Evolutionary conservation across 2,329 filamentous ascomycete genomes (phyloP).

Genomic region (Fusarium sp.): DNA sequence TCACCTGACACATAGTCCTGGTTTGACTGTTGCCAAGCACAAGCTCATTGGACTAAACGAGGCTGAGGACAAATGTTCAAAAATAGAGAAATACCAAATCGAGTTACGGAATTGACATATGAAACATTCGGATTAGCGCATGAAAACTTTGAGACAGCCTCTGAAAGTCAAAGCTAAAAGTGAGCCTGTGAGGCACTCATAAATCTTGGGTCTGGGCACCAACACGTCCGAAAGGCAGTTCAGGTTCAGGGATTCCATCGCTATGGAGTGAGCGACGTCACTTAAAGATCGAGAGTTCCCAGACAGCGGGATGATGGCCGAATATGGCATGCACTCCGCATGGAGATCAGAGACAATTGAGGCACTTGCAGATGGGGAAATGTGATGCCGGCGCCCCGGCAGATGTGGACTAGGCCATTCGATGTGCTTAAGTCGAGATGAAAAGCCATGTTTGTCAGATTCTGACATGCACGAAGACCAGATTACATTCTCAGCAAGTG

Average conservation of each 20-base stretch:
- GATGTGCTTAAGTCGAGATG: slow-evolving; percentile 36
- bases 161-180: slow-evolving; percentile 31
- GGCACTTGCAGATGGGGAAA: slow-evolving; percentile 45
- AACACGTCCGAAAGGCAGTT: slow-evolving; percentile 16
- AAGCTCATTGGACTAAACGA: slow-evolving; percentile 3
- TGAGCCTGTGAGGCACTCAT: slow-evolving; percentile 11
- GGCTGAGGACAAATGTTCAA: slow-evolving; percentile 7
- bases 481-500: slow-evolving; percentile 22
- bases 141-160: slow-evolving; percentile 25
- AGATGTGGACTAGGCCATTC: slow-evolving; percentile 38
- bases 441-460: slow-evolving; percentile 39
- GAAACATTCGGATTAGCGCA: slow-evolving; percentile 23
- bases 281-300: slow-evolving; percentile 26
- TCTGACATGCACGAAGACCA: slow-evolving; percentile 29
- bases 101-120: slow-evolving; percentile 9
- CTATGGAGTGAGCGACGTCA: slow-evolving; percentile 40
- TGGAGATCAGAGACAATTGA: slow-evolving; percentile 44
- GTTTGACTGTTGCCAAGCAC: slow-evolving; percentile 23
- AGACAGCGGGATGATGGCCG: slow-evolving; percentile 31
- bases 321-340: slow-evolving; percentile 24
- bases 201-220: slow-evolving; percentile 27
- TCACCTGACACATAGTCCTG: slow-evolving; percentile 30
- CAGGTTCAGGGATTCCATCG: slow-evolving; percentile 7
- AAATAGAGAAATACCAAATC: slow-evolving; percentile 8
- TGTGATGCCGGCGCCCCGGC: slow-evolving; percentile 45